A percentile compares a stretch with the other conserved stretches of the same genome.
Evolutionary conservation across 768 basidiomycete species (phyloP).

Genomic region (Suillus discolor): DNA sequence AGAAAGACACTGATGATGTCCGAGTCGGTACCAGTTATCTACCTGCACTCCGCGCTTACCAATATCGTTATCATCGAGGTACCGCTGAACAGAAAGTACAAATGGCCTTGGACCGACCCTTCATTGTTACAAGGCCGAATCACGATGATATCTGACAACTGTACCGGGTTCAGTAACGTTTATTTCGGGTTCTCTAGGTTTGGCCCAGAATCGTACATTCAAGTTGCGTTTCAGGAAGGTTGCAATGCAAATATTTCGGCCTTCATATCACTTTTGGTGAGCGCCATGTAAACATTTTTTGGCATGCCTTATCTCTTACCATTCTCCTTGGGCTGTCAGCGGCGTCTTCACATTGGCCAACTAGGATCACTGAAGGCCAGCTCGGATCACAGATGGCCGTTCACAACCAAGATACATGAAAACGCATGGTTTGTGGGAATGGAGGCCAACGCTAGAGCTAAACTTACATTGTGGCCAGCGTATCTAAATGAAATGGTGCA

Average conservation of each 20-base stretch:
- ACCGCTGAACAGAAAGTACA: neutral
- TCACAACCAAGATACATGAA: neutral
- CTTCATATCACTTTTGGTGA: neutral
- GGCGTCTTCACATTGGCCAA: neutral
- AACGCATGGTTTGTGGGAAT: too few species aligned
- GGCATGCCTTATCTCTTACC: neutral
- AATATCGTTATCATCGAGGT: neutral
- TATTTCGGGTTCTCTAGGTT: neutral
- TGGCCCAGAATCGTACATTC: too few species aligned
- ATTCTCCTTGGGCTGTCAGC: neutral
- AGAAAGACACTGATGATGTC: neutral
- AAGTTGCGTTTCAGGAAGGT: neutral
- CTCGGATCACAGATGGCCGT: too few species aligned
- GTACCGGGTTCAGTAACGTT: too few species aligned
- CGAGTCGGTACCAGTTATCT: neutral
- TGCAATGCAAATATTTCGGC: neutral
- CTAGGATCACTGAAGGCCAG: neutral
- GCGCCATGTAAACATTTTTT: neutral
- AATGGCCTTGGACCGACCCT: neutral
- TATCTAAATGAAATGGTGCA: neutral
- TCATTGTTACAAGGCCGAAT: neutral
- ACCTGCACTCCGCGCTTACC: neutral
- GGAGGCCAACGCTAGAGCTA: neutral
- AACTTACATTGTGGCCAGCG: neutral
- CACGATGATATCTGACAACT: neutral